Conservation (phyloP, 805 yeast species). For the Cyberlindnera maclurae region DNA sequence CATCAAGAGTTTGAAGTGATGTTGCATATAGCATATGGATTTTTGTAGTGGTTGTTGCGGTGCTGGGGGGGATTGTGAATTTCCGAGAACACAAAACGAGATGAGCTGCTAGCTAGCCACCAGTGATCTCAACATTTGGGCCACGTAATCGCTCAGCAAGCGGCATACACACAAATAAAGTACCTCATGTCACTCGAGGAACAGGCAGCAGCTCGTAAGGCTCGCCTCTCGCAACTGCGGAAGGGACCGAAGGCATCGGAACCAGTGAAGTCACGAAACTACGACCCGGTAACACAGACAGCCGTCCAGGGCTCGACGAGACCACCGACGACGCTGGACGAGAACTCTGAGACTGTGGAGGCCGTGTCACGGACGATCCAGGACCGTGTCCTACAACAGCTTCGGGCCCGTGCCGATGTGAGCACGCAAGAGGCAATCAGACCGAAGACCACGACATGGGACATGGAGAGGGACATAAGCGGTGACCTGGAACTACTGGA, state of each 20-base stretch:
- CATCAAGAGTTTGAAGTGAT: conserved; percentile 48
- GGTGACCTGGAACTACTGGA: conserved; percentile 32
- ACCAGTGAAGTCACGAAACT: conserved; percentile 17
- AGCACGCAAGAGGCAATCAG: conserved; percentile 3
- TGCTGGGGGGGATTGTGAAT: too few species aligned
- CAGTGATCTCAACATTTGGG: too few species aligned
- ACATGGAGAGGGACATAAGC: conserved; percentile 32
- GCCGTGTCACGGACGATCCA: conserved; percentile 26
- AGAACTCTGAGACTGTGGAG: conserved; percentile 30
- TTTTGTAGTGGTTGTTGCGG: too few species aligned
- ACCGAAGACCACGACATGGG: conserved; percentile 24
- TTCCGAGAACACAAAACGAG: too few species aligned
- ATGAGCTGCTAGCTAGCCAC: too few species aligned
- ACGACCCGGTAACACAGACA: conserved; percentile 11
- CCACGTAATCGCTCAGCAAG: too few species aligned
- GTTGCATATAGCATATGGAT: neutral
- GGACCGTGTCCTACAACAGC: conserved; percentile 21
- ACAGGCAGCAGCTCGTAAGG: conserved; percentile 26
- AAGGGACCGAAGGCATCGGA: conserved; percentile 12
- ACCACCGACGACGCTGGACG: conserved; percentile 22
- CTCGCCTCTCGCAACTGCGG: conserved; percentile 22
- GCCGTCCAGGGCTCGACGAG: conserved; percentile 12
- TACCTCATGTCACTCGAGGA: conserved; percentile 17
- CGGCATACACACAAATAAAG: too few species aligned
- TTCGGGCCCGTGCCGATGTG: conserved; percentile 9